Evolutionary conservation across 768 basidiomycete genomes (phyloP).

Genomic region (Suillus weaverae): DNA sequence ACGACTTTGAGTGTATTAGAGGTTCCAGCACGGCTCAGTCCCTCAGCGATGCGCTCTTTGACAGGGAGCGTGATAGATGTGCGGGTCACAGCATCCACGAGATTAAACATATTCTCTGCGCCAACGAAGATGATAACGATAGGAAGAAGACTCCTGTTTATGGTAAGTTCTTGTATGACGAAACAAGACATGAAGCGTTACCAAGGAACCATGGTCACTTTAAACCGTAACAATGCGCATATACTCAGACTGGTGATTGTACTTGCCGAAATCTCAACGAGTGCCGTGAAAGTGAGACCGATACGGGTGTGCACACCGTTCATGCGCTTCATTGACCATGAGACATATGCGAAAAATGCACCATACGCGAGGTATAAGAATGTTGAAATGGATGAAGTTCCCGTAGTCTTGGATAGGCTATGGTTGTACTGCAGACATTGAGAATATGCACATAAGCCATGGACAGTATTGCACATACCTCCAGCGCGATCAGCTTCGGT

Average conservation of each 20-base stretch:
- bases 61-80: conserved; percentile 87
- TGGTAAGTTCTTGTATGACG: conserved; percentile 10
- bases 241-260: conserved; percentile 93
- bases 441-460: conserved; percentile 7
- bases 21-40: conserved; percentile 85
- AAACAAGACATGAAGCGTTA: conserved; percentile 35
- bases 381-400: conserved; percentile 62
- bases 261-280: conserved; percentile 89
- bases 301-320: conserved; percentile 86
- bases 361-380: conserved; percentile 78
- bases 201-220: conserved; percentile 89
- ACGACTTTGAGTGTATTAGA: conserved; percentile 92
- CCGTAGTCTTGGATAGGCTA: conserved; percentile 43
- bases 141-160: conserved; percentile 77
- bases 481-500: conserved; percentile 45
- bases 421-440: conserved; percentile 50
- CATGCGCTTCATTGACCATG: conserved; percentile 73
- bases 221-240: conserved; percentile 86
- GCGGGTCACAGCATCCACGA: conserved; percentile 84
- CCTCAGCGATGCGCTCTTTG: conserved; percentile 89
- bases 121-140: conserved; percentile 95
- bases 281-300: conserved; percentile 90
- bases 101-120: conserved; percentile 95
- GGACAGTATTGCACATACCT: conserved; percentile 35
- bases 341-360: conserved; percentile 73